Percentiles rank a stretch among this genome's conserved stretches.
Conservation (phyloP, 306 rosid species). For the Prunus fruticosa region DNA sequence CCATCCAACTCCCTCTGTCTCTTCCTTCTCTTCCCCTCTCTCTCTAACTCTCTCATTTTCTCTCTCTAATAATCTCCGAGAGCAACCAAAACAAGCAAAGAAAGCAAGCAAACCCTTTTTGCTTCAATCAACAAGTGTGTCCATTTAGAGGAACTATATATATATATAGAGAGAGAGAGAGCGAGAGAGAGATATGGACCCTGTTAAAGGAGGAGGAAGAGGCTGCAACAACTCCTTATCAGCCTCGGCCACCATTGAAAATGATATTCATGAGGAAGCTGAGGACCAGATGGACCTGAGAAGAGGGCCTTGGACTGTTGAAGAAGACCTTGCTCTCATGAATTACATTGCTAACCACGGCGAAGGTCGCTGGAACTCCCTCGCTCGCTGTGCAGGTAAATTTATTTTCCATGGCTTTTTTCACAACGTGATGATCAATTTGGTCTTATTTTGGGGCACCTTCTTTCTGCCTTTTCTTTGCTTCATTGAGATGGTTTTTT, state of each 20-base stretch:
- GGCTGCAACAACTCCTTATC: slow-evolving; percentile 13
- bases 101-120: slow-evolving; percentile 5
- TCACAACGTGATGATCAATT: too few relatives aligned
- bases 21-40: slow-evolving; percentile 8
- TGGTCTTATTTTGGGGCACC: background rate
- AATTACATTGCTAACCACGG: slow-evolving; percentile 90
- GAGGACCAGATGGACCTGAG: slow-evolving; percentile 56
- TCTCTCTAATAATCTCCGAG: background rate
- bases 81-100: background rate
- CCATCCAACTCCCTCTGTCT: slow-evolving; percentile 25
- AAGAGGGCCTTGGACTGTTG: slow-evolving; percentile 95
- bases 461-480: background rate
- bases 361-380: slow-evolving; percentile 98
- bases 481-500: background rate
- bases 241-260: background rate
- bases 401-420: background rate
- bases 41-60: background rate
- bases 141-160: slow-evolving; percentile 9
- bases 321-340: slow-evolving; percentile 80
- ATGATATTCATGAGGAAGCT: background rate
- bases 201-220: background rate
- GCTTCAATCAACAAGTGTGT: slow-evolving; percentile 24
- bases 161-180: too few relatives aligned
- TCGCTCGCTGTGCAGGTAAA: slow-evolving; percentile 72
- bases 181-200: background rate